phyloP scores from a whole-genome alignment of 306 rosid species.

The Rubus parviflorus region DNA sequence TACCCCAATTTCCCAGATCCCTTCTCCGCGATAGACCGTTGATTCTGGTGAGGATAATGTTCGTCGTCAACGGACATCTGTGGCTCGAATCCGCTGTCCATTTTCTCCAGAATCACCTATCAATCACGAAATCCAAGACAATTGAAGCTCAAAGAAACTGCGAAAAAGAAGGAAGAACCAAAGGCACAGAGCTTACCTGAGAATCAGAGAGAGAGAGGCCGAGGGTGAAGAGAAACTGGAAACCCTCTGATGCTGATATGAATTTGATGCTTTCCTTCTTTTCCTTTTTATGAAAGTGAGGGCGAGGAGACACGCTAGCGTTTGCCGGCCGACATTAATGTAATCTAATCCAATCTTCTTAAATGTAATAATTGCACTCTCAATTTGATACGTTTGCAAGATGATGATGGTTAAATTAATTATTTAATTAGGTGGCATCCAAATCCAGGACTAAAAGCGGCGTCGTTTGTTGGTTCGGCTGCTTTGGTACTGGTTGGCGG shows the following conservation, averaged over 20 bases:
- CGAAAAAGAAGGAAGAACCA: not conserved
- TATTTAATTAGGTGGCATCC: no score
- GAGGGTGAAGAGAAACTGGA: not conserved
- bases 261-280: not conserved
- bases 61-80: slow-evolving; percentile 5
- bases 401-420: no score
- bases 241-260: not conserved
- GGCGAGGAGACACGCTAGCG: slow-evolving; percentile 28
- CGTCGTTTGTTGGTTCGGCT: not conserved
- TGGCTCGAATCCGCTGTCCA: slow-evolving; percentile 31
- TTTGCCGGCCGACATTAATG: not conserved
- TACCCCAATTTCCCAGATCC: slow-evolving; percentile 40
- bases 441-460: not conserved
- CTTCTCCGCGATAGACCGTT: slow-evolving; percentile 6
- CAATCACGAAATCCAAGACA: not conserved
- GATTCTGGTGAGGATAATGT: not conserved
- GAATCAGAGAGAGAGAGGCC: not conserved
- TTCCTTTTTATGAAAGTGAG: not conserved
- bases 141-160: not conserved
- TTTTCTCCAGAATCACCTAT: not conserved
- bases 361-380: not conserved
- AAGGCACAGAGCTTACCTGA: not conserved
- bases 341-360: not conserved
- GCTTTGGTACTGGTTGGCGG: not conserved
- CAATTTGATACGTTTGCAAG: no score